phyloP scores from a whole-genome alignment of 179 eudicot genomes.

The Heliamphora ciliata region DNA sequence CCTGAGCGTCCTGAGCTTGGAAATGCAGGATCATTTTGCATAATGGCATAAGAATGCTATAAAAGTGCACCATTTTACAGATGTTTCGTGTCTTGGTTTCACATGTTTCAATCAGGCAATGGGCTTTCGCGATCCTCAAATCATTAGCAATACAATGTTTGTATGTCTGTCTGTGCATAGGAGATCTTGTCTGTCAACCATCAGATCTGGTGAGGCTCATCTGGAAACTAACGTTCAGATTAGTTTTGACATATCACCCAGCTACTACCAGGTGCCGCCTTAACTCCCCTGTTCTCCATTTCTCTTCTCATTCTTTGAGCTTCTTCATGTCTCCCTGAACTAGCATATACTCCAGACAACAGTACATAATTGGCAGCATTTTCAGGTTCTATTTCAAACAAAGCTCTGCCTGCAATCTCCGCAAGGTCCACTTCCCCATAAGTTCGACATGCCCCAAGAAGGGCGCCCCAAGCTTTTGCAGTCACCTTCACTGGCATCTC shows the following conservation, averaged over 20 bases:
- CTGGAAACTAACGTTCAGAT: background rate
- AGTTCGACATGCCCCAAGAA: constrained; percentile 60
- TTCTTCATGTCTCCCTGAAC: constrained; percentile 49
- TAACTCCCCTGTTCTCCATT: constrained; percentile 50
- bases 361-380: constrained; percentile 67
- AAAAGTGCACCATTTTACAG: background rate
- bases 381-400: constrained; percentile 60
- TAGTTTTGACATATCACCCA: constrained; percentile 38
- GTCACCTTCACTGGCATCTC: constrained; percentile 57
- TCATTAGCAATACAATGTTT: background rate
- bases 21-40: background rate
- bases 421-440: constrained; percentile 61
- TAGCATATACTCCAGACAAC: constrained; percentile 50
- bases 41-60: background rate
- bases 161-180: background rate
- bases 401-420: constrained; percentile 51
- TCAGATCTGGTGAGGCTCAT: background rate
- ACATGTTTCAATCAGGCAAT: background rate
- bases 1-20: background rate
- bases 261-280: constrained; percentile 59
- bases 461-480: constrained; percentile 76
- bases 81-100: background rate
- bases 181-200: background rate
- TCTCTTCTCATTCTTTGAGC: constrained; percentile 43
- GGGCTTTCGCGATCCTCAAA: background rate